Base-by-base conservation (phyloP, 257 asterid species). In the Solanum corneliomulleri region DNA sequence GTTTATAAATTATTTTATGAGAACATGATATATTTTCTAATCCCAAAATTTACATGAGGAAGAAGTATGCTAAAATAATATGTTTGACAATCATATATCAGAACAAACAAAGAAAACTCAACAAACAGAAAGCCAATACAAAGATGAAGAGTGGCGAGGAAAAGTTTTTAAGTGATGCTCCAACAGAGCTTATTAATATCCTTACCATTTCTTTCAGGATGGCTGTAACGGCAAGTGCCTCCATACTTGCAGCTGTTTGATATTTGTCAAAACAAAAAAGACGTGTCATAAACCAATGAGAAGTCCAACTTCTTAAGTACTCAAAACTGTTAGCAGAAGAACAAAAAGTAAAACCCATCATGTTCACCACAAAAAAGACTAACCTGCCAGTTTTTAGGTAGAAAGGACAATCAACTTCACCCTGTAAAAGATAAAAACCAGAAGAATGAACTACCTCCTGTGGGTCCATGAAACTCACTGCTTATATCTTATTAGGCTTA, bases 371-470 rank as follows among this genome's bases (percentile, higher is more conserved):
- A 88, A 68, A 87, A 82, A 84, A 58, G n/a, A 91, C 94, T 84
- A 25, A 97, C 99, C 99, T 97, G 92, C 98, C 98, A 86, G 99
- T 97, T 93, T 95, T 95, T 29, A 97, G 89, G 93, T 94, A 97
- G 92, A 97, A 97, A 21, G 99, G 99, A 88, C 99, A 97, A 90
- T 97, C 98, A 84, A 93, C 98, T 93, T 95, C 99, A 75, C 97
- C 99, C 99, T 97, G 96, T 88, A 86, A 91, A 85, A 72, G 77
- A 88, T 27, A 89, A 69, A 72, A 86, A 49, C 12, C 85, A 81
- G 31, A 81, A 49, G 85, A 81, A 49, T 49, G 70, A 49, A 49
- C 70, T 18, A 33, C 85, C 31, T 81, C 44, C 85, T 81, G 85
- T 81, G 18, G 69, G 31, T 49, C 69, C 8, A 1, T 49, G 85